Evolutionary conservation across 2,329 filamentous ascomycete species (phyloP), one percentile per base, ranked within the genome.

Genomic region (Pleurostoma richardsiae): DNA sequence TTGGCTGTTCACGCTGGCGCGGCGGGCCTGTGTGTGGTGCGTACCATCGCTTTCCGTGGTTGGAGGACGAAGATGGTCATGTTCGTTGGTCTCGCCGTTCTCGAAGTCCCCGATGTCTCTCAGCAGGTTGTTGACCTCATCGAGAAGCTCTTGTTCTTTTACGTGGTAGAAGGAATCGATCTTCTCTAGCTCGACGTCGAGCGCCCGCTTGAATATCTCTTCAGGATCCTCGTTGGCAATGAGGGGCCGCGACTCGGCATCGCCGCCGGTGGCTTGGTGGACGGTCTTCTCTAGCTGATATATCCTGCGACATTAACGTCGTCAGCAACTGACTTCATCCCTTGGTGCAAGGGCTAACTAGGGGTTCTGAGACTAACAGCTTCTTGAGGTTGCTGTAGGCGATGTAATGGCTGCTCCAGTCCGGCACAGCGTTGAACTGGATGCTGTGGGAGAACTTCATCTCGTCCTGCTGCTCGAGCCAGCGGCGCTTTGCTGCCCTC

Each of bases 381-480:
- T 99, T 99, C 77, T 99, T 99, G 58, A 99, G 80, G 62, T 96
- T 97, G 72, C 91, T 96, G 70, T 99, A 99, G 50, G 91, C 88
- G 63, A 99, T 95, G 69, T 99, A 99, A 69, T 97, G 84, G 60
- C 85, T 91, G 74, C 90, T 96, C 94, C 94, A 99, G 70, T 99
- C 94, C n/a, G 94, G 94, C 58, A 99, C 94, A 53, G 94, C 91
- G 74, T 99, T 99, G 73, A 99, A 99, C 76, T 99, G 94, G 59
- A 99, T 86, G 70, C 92, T 97, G 68, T 99, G 94, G 19, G 92
- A 97, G 77, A 99, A 99, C 85, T 97, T 97, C 94, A 99, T 99
- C 63, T 90, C 88, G 82, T 87, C 84, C 55, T 76, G 80, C 57
- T 84, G 75, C 58, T 88, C 80, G 59, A 91, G 83, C 76, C 80